Conservation (phyloP, 2,329 filamentous ascomycete species). For the Aspergillus fischeri region DNA sequence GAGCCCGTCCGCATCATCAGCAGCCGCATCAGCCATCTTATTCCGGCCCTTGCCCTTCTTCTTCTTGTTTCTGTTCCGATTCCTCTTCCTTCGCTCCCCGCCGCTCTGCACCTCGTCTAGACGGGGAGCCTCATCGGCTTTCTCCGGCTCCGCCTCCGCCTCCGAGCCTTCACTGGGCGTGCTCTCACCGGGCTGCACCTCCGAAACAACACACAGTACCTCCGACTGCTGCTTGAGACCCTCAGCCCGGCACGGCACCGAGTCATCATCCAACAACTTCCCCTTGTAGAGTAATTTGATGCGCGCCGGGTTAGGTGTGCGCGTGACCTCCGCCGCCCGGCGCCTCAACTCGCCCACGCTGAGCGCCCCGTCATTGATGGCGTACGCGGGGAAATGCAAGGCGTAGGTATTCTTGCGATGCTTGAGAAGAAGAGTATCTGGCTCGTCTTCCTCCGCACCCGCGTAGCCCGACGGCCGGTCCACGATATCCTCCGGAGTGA, state of each 20-base stretch:
- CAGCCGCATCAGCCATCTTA: constrained; percentile 9
- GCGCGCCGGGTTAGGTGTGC: constrained; percentile 31
- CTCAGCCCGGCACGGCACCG: constrained; percentile 36
- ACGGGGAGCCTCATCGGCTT: constrained; percentile 14
- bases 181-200: constrained; percentile 28
- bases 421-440: constrained; percentile 42
- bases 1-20: constrained; percentile 10
- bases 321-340: constrained; percentile 36
- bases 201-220: constrained; percentile 44
- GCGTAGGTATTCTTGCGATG: constrained; percentile 41
- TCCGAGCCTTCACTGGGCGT: constrained; percentile 31
- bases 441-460: constrained; percentile 29
- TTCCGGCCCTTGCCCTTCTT: constrained; percentile 20
- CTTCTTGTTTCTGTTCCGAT: constrained; percentile 11
- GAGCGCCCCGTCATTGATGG: constrained; percentile 44
- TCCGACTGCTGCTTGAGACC: constrained; percentile 47
- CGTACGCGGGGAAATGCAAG: constrained; percentile 43
- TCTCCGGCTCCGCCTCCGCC: constrained; percentile 16
- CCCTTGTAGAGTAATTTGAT: constrained; percentile 47
- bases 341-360: constrained; percentile 40
- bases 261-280: constrained; percentile 41
- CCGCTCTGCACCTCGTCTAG: constrained; percentile 16
- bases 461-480: constrained; percentile 17
- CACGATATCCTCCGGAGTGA: constrained; percentile 34
- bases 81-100: constrained; percentile 17